These are phyloP conservation scores for Chlorella variabilis DNA, from an alignment of 163 green algal species.

Conservation along the genomic window DNA sequence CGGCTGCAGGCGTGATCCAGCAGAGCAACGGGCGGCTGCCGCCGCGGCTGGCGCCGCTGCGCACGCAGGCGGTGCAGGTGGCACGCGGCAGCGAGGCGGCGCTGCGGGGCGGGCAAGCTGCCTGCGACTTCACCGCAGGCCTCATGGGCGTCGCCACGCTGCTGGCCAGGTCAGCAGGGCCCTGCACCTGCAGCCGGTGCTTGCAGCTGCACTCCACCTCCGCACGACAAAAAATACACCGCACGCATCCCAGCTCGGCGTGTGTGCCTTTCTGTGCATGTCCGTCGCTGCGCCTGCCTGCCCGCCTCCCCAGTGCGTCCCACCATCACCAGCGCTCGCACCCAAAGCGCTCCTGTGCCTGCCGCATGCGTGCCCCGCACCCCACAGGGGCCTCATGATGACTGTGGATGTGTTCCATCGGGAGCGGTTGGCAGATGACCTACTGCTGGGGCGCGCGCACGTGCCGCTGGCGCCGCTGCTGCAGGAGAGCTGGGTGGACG, in stretches of 20 bases:
- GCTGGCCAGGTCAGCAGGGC: slow-evolving; percentile 56
- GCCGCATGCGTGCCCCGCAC: too few species aligned
- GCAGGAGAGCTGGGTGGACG: slow-evolving; percentile 80
- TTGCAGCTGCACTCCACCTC: too few species aligned
- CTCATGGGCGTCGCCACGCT: slow-evolving; percentile 66
- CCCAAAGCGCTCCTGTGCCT: too few species aligned
- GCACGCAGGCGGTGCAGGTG: slow-evolving; percentile 62
- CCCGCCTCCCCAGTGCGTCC: too few species aligned
- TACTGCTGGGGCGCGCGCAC: slow-evolving; percentile 67
- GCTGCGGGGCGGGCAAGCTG: slow-evolving; percentile 54
- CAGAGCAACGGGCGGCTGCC: slow-evolving; percentile 54
- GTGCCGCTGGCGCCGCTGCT: slow-evolving; percentile 77
- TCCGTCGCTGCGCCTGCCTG: too few species aligned
- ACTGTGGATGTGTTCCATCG: slow-evolving; percentile 71
- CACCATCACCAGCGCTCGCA: too few species aligned
- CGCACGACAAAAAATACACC: too few species aligned
- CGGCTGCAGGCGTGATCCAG: slow-evolving; percentile 55
- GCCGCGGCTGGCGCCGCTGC: slow-evolving; percentile 53
- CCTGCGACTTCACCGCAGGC: slow-evolving; percentile 63
- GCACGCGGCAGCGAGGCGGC: slow-evolving; percentile 57
- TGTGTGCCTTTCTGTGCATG: too few species aligned
- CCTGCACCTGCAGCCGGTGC: neutral
- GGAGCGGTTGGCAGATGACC: slow-evolving; percentile 64
- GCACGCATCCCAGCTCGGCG: too few species aligned
- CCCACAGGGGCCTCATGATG: too few species aligned